Base-by-base conservation (phyloP, 2,329 filamentous ascomycete species). In the Fusarium decemcellulare region DNA sequence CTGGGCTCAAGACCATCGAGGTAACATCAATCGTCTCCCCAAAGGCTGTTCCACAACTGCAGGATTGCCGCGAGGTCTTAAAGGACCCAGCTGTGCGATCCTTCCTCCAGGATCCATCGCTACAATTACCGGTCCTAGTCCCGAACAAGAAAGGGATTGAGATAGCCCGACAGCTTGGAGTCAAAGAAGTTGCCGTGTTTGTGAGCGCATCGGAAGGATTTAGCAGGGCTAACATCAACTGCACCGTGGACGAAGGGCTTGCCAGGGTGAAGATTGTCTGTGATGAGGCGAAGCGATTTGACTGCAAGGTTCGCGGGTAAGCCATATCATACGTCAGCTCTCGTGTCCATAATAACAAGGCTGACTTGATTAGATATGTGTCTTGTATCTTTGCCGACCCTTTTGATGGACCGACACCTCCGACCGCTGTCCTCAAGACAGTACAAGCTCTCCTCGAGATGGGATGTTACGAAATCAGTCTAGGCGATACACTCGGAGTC, bases 381-480 rank as follows among this genome's bases (percentile, higher is more conserved):
- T 51, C 48, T n/a, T 51, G 48, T 29, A 51, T 51, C 18, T 51
- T 51, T n/a, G 48, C 36, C 14, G 48, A 51, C 9, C 48, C 48
- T 1, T 51, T 51, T 14, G 48, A 51, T 12, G 48, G 48, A 27
- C 15, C 8, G 18, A 51, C 48, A 37, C 48, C 48, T n/a, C 34
- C 48, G 48, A 15, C 32, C 48, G 48, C 34, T 7, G 48, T 51
- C 11, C 48, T 51, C 48, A 76, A 83, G 5, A 79, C 80, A 23
- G 82, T 82, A 0, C 67, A 72, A 76, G 81, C 57, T 73, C 78
- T 92, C 14, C 78, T 92, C 0, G 85, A 88, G 43, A 87, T 89
- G 81, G 90, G 90, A 11, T 91, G 89, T 55, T 88, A 91, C 66
- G 89, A 92, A 77, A 86, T 92, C 57, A 88, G 86, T n/a, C 83